Conservation (phyloP, 75 land plant species). For the Pinus albicaulis region DNA sequence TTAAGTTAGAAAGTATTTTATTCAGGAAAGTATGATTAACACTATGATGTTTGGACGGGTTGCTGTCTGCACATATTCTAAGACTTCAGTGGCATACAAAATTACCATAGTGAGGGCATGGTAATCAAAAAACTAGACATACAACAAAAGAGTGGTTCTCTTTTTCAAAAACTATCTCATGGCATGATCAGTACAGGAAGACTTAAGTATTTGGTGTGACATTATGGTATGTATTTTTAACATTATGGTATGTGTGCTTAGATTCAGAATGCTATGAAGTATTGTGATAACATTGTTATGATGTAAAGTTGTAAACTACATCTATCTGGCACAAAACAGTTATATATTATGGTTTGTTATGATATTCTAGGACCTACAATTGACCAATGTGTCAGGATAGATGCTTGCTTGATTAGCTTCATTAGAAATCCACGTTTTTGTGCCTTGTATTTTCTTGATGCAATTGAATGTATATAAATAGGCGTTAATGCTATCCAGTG, state of each 20-base stretch:
- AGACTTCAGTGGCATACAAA: background rate
- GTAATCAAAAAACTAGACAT: background rate
- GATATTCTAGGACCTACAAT: conserved; percentile 1
- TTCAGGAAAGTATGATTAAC: conserved; percentile 6
- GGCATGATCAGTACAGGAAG: background rate
- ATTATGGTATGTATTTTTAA: background rate
- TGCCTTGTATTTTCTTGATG: background rate
- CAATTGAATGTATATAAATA: background rate
- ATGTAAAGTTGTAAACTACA: background rate
- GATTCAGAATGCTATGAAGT: background rate
- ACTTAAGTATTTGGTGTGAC: background rate
- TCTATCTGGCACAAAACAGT: background rate
- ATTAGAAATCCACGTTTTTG: background rate
- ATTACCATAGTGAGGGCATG: background rate
- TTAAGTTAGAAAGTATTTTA: background rate
- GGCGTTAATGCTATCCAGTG: background rate
- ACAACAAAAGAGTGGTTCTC: background rate
- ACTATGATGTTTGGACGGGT: background rate
- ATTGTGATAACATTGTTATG: background rate
- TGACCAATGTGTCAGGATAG: background rate
- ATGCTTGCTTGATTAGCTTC: background rate
- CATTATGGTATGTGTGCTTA: background rate
- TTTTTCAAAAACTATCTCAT: background rate
- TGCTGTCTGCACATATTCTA: too few species aligned
- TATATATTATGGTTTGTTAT: conserved; percentile 6